These are phyloP conservation scores for Podaxis pistillaris DNA, from an alignment of 768 basidiomycete species.

Conservation along the genomic window DNA sequence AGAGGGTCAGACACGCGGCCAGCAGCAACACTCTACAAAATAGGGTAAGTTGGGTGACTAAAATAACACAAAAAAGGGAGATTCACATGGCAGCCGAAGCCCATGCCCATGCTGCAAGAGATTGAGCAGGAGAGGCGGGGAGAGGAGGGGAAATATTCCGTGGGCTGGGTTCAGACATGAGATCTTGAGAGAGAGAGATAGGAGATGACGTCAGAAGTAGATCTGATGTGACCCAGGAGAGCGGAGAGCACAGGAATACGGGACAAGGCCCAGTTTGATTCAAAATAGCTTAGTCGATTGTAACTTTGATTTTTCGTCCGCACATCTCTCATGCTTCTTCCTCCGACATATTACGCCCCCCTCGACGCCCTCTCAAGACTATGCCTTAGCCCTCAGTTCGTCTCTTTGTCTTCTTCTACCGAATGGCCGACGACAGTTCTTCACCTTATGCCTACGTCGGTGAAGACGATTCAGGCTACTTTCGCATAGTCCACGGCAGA, in stretches of 20 bases:
- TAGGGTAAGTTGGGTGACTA: background rate
- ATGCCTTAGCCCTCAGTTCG: conserved; percentile 6
- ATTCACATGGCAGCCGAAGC: conserved; percentile 27
- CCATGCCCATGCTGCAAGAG: conserved; percentile 20
- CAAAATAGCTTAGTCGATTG: background rate
- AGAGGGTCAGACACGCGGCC: conserved; percentile 33
- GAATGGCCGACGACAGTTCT: conserved; percentile 1
- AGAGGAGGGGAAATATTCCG: background rate
- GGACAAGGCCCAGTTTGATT: background rate
- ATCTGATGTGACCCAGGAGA: conserved; percentile 4
- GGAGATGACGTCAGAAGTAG: background rate
- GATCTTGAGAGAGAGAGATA: background rate
- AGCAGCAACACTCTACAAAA: conserved; percentile 8
- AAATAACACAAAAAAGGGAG: background rate
- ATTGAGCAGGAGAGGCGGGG: background rate
- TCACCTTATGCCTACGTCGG: conserved; percentile 21
- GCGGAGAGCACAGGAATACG: background rate
- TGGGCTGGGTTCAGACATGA: background rate
- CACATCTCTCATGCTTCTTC: conserved; percentile 4
- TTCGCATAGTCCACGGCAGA: conserved; percentile 51
- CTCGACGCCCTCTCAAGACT: background rate
- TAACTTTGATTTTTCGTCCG: background rate
- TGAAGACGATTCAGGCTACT: conserved; percentile 46
- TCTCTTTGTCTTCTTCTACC: background rate
- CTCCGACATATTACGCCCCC: background rate